Percentiles rank a stretch among this genome's conserved stretches.
phyloP scores from a whole-genome alignment of 495 filamentous ascomycete species.

The Chlorociboria aeruginascens region DNA sequence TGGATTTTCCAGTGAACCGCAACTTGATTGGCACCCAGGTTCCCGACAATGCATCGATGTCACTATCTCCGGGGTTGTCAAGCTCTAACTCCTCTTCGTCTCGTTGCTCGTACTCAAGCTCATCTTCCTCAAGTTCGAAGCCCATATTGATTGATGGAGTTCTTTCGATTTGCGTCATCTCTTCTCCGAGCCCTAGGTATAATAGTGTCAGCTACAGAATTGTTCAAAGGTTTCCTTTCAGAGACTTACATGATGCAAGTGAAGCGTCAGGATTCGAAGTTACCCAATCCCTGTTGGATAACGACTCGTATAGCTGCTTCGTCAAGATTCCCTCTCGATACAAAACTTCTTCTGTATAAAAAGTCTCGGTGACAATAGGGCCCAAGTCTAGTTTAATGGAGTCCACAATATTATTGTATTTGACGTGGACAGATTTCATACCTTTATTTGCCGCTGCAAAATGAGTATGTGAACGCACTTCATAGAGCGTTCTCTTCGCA shows the following conservation, averaged over 20 bases:
- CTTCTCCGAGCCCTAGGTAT: constrained; percentile 50
- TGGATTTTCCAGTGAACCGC: constrained; percentile 30
- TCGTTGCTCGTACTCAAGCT: constrained; percentile 53
- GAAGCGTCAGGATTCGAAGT: background rate
- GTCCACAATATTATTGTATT: constrained; percentile 1
- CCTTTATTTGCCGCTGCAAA: background rate
- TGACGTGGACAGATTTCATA: background rate
- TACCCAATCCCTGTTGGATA: constrained; percentile 35
- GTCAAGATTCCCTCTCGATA: constrained; percentile 45
- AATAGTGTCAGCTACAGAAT: constrained; percentile 18
- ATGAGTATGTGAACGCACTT: constrained; percentile 31
- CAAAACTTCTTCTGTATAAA: constrained; percentile 21
- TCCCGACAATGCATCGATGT: constrained; percentile 35
- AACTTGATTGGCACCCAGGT: constrained; percentile 31
- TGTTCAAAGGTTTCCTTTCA: background rate
- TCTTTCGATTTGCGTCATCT: constrained; percentile 28
- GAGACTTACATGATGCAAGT: background rate
- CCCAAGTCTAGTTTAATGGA: constrained; percentile 36
- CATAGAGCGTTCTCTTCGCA: constrained; percentile 50
- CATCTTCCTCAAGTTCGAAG: constrained; percentile 46
- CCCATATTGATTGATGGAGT: constrained; percentile 31
- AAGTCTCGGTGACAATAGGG: constrained; percentile 20
- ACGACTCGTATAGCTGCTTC: constrained; percentile 44
- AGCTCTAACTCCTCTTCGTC: constrained; percentile 52
- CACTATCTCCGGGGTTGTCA: constrained; percentile 38